Evolutionary conservation across 2,329 filamentous ascomycete genomes (phyloP), one percentile per base, ranked within the genome.

Genomic region (Sporothrix brasiliensis): DNA sequence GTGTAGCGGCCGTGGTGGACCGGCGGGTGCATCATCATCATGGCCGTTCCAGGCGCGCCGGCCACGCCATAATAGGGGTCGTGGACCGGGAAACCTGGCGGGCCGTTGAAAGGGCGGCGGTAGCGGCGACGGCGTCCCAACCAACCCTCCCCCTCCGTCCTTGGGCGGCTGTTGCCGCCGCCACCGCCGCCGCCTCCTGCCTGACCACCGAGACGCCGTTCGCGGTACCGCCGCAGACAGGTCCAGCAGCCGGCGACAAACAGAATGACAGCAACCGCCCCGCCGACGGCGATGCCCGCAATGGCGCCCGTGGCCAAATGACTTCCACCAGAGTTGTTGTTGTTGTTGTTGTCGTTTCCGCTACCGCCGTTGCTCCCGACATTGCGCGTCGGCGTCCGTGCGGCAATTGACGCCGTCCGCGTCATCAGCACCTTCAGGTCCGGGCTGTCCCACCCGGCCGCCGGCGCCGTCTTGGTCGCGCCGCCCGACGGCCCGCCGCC

Each of bases 381-480:
- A 7, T 77, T 73, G 24, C 87, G 82, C 3, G 86, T 89, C 0
- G 88, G 82, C 7, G 82, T 81, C 41, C 88, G 82, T 11, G 78
- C 76, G 1, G 81, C 75, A 2, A 83, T 79, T 2, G 79, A 77
- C 16, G 85, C 84, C 19, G 80, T 81, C 30, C 86, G 81, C 0
- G 81, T 81, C 77, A 89, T 86, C 71, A 88, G 84, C 1, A 85
- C 81, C 0, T 77, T 76, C 2, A 90, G 79, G 74, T 89, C 87
- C 13, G 77, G 75, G 69, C 83, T 80, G 66, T 80, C 79, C 78
- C 86, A 90, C 6, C 83, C 85, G 34, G 76, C 72, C 5, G 79
- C 75, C 3, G 88, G 88, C 0, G 80, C 79, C 0, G 78, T 85
- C 34, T 81, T 79, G 19, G 86, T 87, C 13, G 88, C 87, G 44